These are phyloP conservation scores for Candida sonorensis DNA, from an alignment of 805 yeast genomes.

Conservation along the genomic window DNA sequence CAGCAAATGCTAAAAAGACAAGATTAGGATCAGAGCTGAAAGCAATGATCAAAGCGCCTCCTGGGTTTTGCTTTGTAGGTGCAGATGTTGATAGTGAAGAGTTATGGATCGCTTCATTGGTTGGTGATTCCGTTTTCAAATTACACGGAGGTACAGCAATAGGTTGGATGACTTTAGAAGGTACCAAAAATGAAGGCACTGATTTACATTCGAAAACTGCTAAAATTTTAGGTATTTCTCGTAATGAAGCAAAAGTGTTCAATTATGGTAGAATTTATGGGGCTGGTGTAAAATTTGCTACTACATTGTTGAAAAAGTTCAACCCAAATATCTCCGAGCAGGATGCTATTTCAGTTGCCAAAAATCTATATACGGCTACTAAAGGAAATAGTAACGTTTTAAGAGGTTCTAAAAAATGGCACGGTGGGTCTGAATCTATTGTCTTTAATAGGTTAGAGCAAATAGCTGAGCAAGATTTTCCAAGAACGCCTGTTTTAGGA, in stretches of 20 bases:
- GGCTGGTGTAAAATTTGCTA: slow-evolving; percentile 90
- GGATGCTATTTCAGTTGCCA: slow-evolving; percentile 62
- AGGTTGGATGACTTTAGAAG: slow-evolving; percentile 99
- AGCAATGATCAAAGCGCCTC: slow-evolving; percentile 78
- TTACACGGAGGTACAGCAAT: slow-evolving; percentile 94
- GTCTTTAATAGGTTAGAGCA: slow-evolving; percentile 84
- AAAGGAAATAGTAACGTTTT: slow-evolving; percentile 53
- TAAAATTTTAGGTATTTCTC: slow-evolving; percentile 73
- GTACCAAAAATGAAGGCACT: slow-evolving; percentile 84
- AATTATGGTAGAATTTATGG: slow-evolving; percentile 98
- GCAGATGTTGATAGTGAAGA: slow-evolving; percentile 99
- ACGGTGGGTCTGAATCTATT: slow-evolving; percentile 91
- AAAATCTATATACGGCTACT: slow-evolving; percentile 66
- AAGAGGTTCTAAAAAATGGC: slow-evolving; percentile 37
- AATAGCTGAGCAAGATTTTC: slow-evolving; percentile 74
- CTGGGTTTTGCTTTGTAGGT: slow-evolving; percentile 88
- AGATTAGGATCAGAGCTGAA: slow-evolving; percentile 93
- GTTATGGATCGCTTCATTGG: slow-evolving; percentile 92
- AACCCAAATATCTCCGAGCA: slow-evolving; percentile 61
- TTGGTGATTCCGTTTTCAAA: slow-evolving; percentile 86
- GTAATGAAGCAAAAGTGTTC: slow-evolving; percentile 91
- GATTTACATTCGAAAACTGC: slow-evolving; percentile 96
- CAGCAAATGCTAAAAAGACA: slow-evolving; percentile 82
- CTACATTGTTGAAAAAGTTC: slow-evolving; percentile 75
- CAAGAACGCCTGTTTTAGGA: slow-evolving; percentile 86